A percentile compares a stretch with the other conserved stretches of the same genome.
Conservation (phyloP, 257 asterid genomes). For the Penstemon newberryi region DNA sequence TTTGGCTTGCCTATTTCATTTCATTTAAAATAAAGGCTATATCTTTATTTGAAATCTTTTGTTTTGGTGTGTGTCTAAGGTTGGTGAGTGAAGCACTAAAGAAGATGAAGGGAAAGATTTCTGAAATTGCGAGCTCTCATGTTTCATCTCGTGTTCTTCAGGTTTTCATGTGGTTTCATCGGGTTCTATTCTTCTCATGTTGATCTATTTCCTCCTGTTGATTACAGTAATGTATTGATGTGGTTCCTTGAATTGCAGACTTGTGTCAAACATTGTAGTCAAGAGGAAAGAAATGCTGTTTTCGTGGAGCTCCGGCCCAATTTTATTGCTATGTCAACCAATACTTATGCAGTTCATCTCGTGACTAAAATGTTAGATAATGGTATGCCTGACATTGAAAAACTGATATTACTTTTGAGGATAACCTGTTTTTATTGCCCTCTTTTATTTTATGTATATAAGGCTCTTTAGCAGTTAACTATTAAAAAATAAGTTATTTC, state of each 20-base stretch:
- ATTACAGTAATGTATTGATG: constrained; percentile 5
- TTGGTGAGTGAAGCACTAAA: constrained; percentile 74
- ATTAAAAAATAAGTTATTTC: no score
- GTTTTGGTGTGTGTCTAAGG: constrained; percentile 37
- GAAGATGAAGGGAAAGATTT: constrained; percentile 88
- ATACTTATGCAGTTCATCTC: constrained; percentile 83
- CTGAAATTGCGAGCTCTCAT: constrained; percentile 88
- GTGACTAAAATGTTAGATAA: constrained; percentile 79
- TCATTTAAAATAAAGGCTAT: no score
- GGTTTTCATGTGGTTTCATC: constrained; percentile 41
- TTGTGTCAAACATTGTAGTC: constrained; percentile 81
- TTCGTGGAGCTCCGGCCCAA: constrained; percentile 78
- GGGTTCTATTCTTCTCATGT: constrained; percentile 13
- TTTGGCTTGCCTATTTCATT: background rate
- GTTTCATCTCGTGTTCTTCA: constrained; percentile 93
- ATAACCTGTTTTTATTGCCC: background rate
- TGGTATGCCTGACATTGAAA: constrained; percentile 46
- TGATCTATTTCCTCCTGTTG: constrained; percentile 11
- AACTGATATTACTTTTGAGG: background rate
- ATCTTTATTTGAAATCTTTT: background rate
- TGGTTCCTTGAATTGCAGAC: constrained; percentile 48
- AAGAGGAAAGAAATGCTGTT: constrained; percentile 73
- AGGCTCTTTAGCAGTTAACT: no score
- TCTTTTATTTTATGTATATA: background rate
- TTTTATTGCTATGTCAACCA: constrained; percentile 61